Conservation (phyloP, 2,329 filamentous ascomycete genomes). For the Sporothrix pseudoabietina region DNA sequence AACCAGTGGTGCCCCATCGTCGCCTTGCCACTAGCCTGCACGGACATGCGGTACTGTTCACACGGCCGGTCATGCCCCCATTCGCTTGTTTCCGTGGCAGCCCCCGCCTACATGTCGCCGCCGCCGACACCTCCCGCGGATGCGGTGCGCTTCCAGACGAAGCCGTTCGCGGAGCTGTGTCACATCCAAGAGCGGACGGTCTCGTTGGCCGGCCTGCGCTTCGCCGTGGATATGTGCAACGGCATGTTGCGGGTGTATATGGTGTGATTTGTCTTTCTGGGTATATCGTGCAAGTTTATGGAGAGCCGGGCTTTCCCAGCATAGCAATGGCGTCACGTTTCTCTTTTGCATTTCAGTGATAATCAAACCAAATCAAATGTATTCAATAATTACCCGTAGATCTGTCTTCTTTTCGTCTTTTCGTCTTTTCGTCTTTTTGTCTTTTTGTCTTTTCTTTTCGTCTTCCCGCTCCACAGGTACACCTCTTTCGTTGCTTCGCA, state of each 20-base stretch:
- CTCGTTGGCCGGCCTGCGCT: slow-evolving; percentile 23
- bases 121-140: slow-evolving; percentile 11
- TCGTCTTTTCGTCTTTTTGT: background rate
- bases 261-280: background rate
- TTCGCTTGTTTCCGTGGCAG: background rate
- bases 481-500: background rate
- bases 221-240: slow-evolving; percentile 32
- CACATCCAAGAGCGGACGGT: slow-evolving; percentile 20
- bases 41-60: slow-evolving; percentile 27
- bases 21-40: slow-evolving; percentile 30
- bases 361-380: background rate
- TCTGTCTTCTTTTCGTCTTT: background rate
- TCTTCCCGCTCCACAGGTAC: background rate
- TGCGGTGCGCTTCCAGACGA: background rate
- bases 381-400: background rate
- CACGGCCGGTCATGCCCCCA: background rate
- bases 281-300: background rate
- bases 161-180: slow-evolving; percentile 18
- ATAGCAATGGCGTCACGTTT: background rate
- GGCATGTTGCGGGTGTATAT: slow-evolving; percentile 30
- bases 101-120: slow-evolving; percentile 20
- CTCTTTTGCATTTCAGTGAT: background rate
- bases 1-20: slow-evolving; percentile 28
- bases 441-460: background rate
- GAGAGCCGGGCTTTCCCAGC: background rate